Percentiles rank a stretch among this genome's conserved stretches.
These are phyloP conservation scores for Blastomyces emzantsi DNA, from an alignment of 2,329 filamentous ascomycete genomes.

Conservation along the genomic window DNA sequence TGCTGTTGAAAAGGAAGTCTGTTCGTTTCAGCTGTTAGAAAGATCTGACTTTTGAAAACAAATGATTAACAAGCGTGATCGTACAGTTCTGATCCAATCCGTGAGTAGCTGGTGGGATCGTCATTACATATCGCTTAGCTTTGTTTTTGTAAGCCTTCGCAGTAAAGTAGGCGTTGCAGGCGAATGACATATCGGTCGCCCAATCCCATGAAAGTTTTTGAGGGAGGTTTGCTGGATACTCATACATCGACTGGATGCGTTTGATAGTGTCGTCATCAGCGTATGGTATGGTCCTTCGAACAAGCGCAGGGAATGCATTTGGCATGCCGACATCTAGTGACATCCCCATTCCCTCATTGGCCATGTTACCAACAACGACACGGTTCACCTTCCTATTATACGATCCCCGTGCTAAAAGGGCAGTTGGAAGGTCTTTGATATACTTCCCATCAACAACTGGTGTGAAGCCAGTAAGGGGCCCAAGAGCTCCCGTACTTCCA, in stretches of 20 bases:
- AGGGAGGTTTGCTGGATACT: constrained; percentile 10
- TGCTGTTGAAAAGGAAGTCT: constrained; percentile 11
- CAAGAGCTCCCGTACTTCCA: constrained; percentile 6
- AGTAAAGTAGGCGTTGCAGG: constrained; percentile 13
- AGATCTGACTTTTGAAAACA: neutral
- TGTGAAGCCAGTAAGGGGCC: constrained; percentile 11
- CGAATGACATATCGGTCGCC: constrained; percentile 12
- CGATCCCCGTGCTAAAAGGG: neutral
- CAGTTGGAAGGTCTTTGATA: constrained; percentile 10
- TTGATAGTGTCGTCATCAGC: constrained; percentile 10
- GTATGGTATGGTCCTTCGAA: constrained; percentile 11
- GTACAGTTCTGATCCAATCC: constrained; percentile 13
- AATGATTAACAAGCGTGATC: constrained; percentile 1
- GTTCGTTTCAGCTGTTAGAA: neutral
- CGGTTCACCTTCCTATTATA: constrained; percentile 8
- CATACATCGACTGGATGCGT: constrained; percentile 12
- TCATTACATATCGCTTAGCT: constrained; percentile 14
- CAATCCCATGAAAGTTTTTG: constrained; percentile 15
- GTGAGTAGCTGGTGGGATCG: constrained; percentile 13
- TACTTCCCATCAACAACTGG: constrained; percentile 14
- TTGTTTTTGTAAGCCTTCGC: constrained; percentile 11
- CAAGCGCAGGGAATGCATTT: constrained; percentile 11
- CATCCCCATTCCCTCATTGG: constrained; percentile 9
- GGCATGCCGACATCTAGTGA: constrained; percentile 9
- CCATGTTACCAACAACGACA: constrained; percentile 11